Conservation (phyloP, 2,329 filamentous ascomycete species). For the Pyrenochaeta sp. region DNA sequence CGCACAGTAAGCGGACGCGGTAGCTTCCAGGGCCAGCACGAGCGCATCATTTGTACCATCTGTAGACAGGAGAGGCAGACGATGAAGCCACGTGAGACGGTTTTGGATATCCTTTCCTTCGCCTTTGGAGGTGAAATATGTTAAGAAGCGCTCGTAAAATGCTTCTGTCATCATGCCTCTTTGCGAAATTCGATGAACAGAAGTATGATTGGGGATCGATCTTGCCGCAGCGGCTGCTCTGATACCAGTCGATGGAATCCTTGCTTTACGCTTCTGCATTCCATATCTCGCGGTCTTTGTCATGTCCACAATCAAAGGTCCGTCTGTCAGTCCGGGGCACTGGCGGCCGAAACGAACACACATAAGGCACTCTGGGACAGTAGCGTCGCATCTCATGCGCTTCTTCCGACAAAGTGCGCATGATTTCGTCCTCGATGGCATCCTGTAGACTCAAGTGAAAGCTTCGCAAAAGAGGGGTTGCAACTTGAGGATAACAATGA, state of each 20-base stretch:
- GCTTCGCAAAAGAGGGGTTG: neutral
- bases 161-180: conserved; percentile 24
- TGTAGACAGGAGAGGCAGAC: conserved; percentile 29
- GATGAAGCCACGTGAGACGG: conserved; percentile 38
- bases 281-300: conserved; percentile 22
- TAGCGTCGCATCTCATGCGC: conserved; percentile 45
- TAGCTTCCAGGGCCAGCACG: conserved; percentile 35
- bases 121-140: conserved; percentile 35
- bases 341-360: conserved; percentile 30
- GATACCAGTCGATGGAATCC: neutral
- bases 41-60: conserved; percentile 36
- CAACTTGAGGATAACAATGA: no score
- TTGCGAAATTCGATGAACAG: conserved; percentile 22
- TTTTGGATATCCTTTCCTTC: conserved; percentile 35
- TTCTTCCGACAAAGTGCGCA: conserved; percentile 41
- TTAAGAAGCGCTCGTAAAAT: conserved; percentile 40
- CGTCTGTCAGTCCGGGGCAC: conserved; percentile 37
- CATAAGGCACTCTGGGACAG: conserved; percentile 40
- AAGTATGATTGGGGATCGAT: neutral
- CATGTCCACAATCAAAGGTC: conserved; percentile 45
- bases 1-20: conserved; percentile 38
- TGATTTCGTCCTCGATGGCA: conserved; percentile 37
- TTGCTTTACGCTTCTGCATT: conserved; percentile 18
- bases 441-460: neutral
- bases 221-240: neutral